Evolutionary conservation across 495 filamentous ascomycete species (phyloP), one percentile per base, ranked within the genome.

Genomic region (Penicillium cosmopolitanum): DNA sequence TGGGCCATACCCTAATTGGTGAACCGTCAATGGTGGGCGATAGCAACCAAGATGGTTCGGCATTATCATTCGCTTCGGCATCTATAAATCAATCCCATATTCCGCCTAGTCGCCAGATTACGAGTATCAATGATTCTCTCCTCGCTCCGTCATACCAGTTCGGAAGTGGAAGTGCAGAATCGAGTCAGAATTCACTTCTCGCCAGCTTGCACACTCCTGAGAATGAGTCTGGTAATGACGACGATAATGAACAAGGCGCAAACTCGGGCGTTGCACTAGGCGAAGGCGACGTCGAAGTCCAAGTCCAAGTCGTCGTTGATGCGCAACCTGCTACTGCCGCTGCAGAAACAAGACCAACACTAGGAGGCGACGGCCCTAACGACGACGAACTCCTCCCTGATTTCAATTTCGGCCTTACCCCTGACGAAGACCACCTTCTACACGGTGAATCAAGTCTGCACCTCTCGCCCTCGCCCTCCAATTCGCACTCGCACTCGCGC

Each of bases 21-120:
- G 46, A 48, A 18, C 46, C 46, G 15, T 48, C 46, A 10, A 6
- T 28, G 6, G 11, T 48, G n/a, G 42, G 15, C n/a, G 42, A 44
- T 44, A 16, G 58, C 4, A 58, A 63, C 38, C 66, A 64, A 19
- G 68, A 66, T 23, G 28, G 58, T 1, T 68, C 60, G 1, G 42
- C 48, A 2, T 33, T 66, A 21, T 69, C 68, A 3, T 68, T 66
- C 23, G 15, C 56, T 1, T 44, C 42, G 16, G 42, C 42, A 9
- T 71, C 68, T 13, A 58, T 56, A 21, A 69, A 66, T 21, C 62
- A 63, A 57, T 68, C 54, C 1, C 43, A 57, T 33, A 23, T 48
- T 12, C 34, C 42, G 10, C 43, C 59, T 19, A 63, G 64, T 44
- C 62, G 65, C 28, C 67, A 68, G 34, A 53, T 66, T n/a, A 23